Percentiles rank a stretch among this genome's conserved stretches.
Evolutionary conservation across 768 basidiomycete genomes (phyloP).

Genomic region (Tremella fuciformis): DNA sequence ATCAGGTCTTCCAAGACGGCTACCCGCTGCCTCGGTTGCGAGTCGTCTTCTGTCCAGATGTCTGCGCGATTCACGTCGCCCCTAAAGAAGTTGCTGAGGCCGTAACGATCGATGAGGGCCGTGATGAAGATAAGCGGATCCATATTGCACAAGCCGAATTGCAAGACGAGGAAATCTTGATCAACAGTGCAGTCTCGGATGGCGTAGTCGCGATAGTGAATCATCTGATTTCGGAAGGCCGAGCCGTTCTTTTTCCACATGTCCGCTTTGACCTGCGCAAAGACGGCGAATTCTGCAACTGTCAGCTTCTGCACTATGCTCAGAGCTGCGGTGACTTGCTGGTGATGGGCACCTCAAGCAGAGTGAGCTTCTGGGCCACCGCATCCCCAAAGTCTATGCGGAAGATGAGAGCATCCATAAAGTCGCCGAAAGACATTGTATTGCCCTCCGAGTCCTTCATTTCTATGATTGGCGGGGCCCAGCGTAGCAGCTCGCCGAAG

Average conservation of each 20-base stretch:
- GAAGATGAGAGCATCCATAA: slow-evolving; percentile 60
- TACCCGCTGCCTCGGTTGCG: slow-evolving; percentile 32
- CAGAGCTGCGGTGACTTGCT: slow-evolving; percentile 58
- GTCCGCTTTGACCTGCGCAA: slow-evolving; percentile 85
- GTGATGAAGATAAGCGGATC: slow-evolving; percentile 75
- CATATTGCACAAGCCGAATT: slow-evolving; percentile 74
- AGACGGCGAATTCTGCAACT: slow-evolving; percentile 28
- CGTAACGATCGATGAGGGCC: slow-evolving; percentile 85
- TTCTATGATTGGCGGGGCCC: neutral
- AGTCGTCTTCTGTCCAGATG: slow-evolving; percentile 22
- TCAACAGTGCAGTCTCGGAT: slow-evolving; percentile 94
- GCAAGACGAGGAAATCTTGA: slow-evolving; percentile 87
- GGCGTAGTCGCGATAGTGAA: slow-evolving; percentile 95
- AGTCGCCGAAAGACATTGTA: slow-evolving; percentile 52
- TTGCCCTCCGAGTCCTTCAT: neutral
- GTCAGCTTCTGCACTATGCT: slow-evolving; percentile 4
- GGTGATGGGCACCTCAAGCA: slow-evolving; percentile 84
- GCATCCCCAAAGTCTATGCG: neutral
- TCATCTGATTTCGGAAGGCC: slow-evolving; percentile 85
- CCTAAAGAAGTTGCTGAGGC: slow-evolving; percentile 73
- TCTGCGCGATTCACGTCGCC: slow-evolving; percentile 24
- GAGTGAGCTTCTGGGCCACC: slow-evolving; percentile 57
- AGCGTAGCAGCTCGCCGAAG: slow-evolving; percentile 25
- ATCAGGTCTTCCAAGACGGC: slow-evolving; percentile 86
- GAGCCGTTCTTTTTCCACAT: slow-evolving; percentile 98